A percentile compares a stretch with the other conserved stretches of the same genome.
These are phyloP conservation scores for Populus hybrid DNA, from an alignment of 441 rosid species.

Conservation along the genomic window DNA sequence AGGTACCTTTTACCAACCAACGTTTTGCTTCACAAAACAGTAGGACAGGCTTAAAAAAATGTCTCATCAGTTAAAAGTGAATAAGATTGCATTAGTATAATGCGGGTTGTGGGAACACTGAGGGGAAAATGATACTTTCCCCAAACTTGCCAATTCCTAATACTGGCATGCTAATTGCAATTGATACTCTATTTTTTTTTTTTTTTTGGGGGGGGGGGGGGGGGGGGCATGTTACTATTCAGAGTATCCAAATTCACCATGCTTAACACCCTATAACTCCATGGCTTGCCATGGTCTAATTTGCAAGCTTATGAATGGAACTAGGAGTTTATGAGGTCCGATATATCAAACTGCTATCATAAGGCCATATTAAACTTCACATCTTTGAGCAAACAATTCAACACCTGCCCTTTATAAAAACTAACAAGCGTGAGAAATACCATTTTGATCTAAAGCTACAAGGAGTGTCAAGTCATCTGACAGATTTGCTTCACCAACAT, in stretches of 20 bases:
- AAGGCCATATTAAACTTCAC: background rate
- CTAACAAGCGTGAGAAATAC: constrained; percentile 39
- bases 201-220: too few species aligned
- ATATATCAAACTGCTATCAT: background rate
- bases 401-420: background rate
- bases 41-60: background rate
- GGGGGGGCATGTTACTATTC: background rate
- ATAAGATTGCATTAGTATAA: too few species aligned
- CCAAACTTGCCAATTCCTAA: background rate
- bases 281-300: background rate
- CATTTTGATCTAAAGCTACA: constrained; percentile 81
- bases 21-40: background rate
- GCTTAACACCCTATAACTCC: background rate
- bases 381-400: background rate
- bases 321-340: background rate
- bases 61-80: background rate
- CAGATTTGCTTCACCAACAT: constrained; percentile 59
- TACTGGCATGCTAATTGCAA: background rate
- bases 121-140: background rate
- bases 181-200: too few species aligned
- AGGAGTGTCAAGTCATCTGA: constrained; percentile 78
- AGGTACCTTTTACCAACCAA: background rate
- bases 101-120: too few species aligned
- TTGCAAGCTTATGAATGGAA: background rate
- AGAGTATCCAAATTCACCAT: background rate